These are phyloP conservation scores for Flaveria ramosissima DNA, from an alignment of 129 eudicot species.

Conservation along the genomic window DNA sequence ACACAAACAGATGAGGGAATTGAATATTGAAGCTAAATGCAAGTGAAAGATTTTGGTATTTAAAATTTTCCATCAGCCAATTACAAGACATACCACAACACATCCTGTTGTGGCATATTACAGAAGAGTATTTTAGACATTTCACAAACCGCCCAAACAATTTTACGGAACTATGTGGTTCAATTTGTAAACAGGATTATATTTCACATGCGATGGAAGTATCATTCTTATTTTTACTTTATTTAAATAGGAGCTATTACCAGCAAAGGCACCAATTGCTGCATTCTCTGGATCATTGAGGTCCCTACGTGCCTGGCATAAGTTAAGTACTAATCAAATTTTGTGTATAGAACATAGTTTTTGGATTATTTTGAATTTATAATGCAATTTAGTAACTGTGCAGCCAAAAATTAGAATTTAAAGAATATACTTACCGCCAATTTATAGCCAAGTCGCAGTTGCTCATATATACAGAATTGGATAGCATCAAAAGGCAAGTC, in stretches of 20 bases:
- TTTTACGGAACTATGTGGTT: background rate
- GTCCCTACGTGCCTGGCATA: slow-evolving; percentile 80
- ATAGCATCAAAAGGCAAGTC: slow-evolving; percentile 99
- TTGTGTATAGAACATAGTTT: background rate
- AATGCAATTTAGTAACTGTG: slow-evolving; percentile 9
- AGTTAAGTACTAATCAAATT: slow-evolving; percentile 25
- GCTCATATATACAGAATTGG: slow-evolving; percentile 97
- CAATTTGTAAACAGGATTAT: background rate
- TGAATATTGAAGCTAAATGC: slow-evolving; percentile 2
- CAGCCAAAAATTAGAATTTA: background rate
- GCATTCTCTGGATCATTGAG: slow-evolving; percentile 95
- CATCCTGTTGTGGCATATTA: background rate
- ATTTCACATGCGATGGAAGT: background rate
- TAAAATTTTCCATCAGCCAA: background rate
- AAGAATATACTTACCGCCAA: slow-evolving; percentile 64
- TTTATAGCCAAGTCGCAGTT: slow-evolving; percentile 88
- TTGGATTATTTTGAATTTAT: slow-evolving; percentile 1
- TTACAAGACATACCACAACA: background rate
- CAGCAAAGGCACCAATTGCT: slow-evolving; percentile 95
- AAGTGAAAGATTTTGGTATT: background rate
- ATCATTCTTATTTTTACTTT: background rate
- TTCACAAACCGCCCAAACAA: background rate
- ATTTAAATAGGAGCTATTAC: slow-evolving; percentile 38
- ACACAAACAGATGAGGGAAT: background rate
- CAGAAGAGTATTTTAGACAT: slow-evolving; percentile 10